Percentiles rank a stretch among this genome's conserved stretches.
phyloP scores from a whole-genome alignment of 2,329 filamentous ascomycete species.

The Phialophora tarda region DNA sequence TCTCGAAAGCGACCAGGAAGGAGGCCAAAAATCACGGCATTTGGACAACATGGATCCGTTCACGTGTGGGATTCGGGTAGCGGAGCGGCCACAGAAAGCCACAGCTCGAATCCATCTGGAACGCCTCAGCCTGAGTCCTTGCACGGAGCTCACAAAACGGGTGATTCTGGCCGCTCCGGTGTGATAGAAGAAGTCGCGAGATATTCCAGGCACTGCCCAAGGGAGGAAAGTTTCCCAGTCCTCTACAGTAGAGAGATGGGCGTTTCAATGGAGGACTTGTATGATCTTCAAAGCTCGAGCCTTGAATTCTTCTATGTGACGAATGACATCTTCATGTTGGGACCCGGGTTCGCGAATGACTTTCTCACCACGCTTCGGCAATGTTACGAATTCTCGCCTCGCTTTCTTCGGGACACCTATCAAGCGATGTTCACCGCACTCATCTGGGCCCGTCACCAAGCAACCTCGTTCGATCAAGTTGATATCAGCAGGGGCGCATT shows the following conservation, averaged over 20 bases:
- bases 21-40: no score
- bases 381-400: background rate
- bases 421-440: no score
- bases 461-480: no score
- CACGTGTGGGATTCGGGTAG: background rate
- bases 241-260: background rate
- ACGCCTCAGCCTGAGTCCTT: background rate
- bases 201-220: background rate
- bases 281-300: background rate
- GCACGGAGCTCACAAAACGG: background rate
- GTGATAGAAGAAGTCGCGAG: no score
- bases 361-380: conserved; percentile 13
- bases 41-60: background rate
- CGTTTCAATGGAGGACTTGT: background rate
- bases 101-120: background rate
- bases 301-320: conserved; percentile 16
- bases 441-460: no score
- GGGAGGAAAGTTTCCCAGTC: background rate
- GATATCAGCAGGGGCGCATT: no score
- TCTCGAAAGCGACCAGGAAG: no score
- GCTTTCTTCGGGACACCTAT: no score
- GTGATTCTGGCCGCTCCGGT: no score
- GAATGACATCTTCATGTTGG: conserved; percentile 25
- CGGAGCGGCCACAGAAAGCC: background rate
- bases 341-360: conserved; percentile 18